Evolutionary conservation across 2,329 filamentous ascomycete species (phyloP).

Genomic region (Gremmenia infestans): DNA sequence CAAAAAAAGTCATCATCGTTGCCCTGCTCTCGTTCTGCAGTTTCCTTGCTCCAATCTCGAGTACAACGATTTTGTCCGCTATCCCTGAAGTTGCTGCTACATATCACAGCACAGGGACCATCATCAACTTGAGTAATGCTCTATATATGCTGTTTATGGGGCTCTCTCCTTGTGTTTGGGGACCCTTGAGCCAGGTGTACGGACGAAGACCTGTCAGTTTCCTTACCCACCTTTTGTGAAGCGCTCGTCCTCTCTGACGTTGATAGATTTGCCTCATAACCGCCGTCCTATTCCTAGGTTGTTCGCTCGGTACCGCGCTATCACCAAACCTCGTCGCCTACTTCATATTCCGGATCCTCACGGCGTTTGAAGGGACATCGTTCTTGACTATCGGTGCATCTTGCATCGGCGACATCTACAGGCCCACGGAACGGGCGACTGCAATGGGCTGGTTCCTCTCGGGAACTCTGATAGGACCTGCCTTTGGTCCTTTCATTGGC

Average conservation of each 20-base stretch:
- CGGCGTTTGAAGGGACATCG: constrained; percentile 69
- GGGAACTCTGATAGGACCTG: constrained; percentile 67
- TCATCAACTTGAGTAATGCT: constrained; percentile 72
- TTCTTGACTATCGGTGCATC: constrained; percentile 69
- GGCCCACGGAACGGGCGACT: constrained; percentile 63
- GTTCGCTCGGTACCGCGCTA: constrained; percentile 68
- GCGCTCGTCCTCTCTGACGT: background rate
- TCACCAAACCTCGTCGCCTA: constrained; percentile 66
- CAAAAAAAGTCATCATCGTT: constrained; percentile 63
- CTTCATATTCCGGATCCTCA: constrained; percentile 69
- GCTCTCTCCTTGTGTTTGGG: constrained; percentile 64
- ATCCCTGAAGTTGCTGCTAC: constrained; percentile 67
- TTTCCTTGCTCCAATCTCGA: constrained; percentile 70
- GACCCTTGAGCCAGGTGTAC: constrained; percentile 63
- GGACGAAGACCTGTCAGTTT: constrained; percentile 50
- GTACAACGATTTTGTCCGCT: constrained; percentile 67
- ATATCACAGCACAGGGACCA: constrained; percentile 59
- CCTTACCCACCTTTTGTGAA: background rate
- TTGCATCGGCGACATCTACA: constrained; percentile 63
- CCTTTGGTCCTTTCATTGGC: constrained; percentile 64
- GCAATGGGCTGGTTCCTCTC: constrained; percentile 70
- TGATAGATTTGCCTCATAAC: constrained; percentile 53
- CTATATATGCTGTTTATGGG: constrained; percentile 74
- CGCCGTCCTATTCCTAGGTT: constrained; percentile 58
- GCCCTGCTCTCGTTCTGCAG: constrained; percentile 67